These are phyloP conservation scores for Kluyveromyces wickerhamii DNA, from an alignment of 805 yeast species.

Conservation along the genomic window DNA sequence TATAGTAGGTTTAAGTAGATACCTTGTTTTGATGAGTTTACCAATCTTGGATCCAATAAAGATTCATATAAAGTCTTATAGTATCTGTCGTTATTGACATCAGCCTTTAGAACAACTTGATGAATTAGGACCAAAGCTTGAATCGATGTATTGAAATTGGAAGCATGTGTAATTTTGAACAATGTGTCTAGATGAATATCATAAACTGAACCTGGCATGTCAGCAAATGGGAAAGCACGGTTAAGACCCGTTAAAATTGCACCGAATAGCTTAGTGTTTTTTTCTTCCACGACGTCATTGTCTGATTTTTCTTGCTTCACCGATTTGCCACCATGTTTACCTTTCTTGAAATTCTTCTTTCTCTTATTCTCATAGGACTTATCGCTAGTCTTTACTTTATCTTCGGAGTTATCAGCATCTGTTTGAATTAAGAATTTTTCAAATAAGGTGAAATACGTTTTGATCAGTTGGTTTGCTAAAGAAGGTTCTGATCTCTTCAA, in stretches of 20 bases:
- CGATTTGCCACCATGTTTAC: constrained; percentile 83
- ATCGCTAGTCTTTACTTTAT: constrained; percentile 26
- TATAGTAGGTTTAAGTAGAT: constrained; percentile 80
- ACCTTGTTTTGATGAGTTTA: constrained; percentile 85
- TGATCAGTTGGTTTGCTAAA: constrained; percentile 77
- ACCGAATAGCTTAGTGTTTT: constrained; percentile 74
- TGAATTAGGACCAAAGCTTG: constrained; percentile 84
- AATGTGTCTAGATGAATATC: constrained; percentile 74
- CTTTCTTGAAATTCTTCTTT: constrained; percentile 70
- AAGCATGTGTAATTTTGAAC: constrained; percentile 85
- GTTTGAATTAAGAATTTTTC: constrained; percentile 72
- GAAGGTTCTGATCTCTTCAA: constrained; percentile 66
- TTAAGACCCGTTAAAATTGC: constrained; percentile 92
- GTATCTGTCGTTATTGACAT: constrained; percentile 55
- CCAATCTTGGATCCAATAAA: constrained; percentile 73
- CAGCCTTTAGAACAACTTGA: constrained; percentile 63
- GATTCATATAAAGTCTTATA: constrained; percentile 87
- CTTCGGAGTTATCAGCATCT: constrained; percentile 40
- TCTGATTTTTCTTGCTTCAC: constrained; percentile 59
- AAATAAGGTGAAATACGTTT: constrained; percentile 78
- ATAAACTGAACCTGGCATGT: constrained; percentile 61
- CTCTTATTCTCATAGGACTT: constrained; percentile 48
- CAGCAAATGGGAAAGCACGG: constrained; percentile 90
- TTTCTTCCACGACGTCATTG: constrained; percentile 63
- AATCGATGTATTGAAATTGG: constrained; percentile 88